Evolutionary conservation across 78 protist genomes (phyloP), one percentile per base, ranked within the genome.

Genomic region (Cavenderia fasciculata): DNA sequence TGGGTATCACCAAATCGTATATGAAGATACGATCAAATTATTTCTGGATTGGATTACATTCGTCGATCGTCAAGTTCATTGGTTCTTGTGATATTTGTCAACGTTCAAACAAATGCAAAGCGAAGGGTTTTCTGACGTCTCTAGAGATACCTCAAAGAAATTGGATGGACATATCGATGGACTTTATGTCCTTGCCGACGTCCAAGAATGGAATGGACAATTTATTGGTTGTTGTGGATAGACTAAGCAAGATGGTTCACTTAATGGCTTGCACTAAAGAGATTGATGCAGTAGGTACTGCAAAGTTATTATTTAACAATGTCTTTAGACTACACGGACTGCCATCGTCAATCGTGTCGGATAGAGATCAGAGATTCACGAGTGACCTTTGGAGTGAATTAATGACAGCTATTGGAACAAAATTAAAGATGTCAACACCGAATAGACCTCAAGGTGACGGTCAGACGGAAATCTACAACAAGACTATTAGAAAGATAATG

Each of bases 161-260:
- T 23, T 79, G 63, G 68, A 21, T 12, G 11, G 76, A 68, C n/a
- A 54, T 79, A 0, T 23, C 88, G 0, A 63, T 79, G 88, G 88
- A 79, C 31, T 66, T 66, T 18, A 0, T 79, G 10, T 25, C 19
- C n/a, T 11, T 79, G 14, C 88, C 88, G 7, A 23, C 8, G 0
- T 19, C 88, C 0, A 12, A 2, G 4, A 54, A 6, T 40, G 87
- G 87, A 4, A 6, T 25, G 0, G 75, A 78, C 36, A 49, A 49
- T 34, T 8, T 78, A 16, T 65, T 65, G 0, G 87, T 78, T 1
- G 43, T 78, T 0, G 87, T 78, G 4, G 47, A 38, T 21, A 47
- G 76, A 4, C 12, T 63, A 0, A 18, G 66, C 1, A 78, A 78
- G 16, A 65, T 52, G 68, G 73, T 52, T 4, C 29, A 33, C 12